A percentile compares a stretch with the other conserved stretches of the same genome.
phyloP scores from a whole-genome alignment of 192 early-diverging fungal genomes.

The Coemansia sp. region DNA sequence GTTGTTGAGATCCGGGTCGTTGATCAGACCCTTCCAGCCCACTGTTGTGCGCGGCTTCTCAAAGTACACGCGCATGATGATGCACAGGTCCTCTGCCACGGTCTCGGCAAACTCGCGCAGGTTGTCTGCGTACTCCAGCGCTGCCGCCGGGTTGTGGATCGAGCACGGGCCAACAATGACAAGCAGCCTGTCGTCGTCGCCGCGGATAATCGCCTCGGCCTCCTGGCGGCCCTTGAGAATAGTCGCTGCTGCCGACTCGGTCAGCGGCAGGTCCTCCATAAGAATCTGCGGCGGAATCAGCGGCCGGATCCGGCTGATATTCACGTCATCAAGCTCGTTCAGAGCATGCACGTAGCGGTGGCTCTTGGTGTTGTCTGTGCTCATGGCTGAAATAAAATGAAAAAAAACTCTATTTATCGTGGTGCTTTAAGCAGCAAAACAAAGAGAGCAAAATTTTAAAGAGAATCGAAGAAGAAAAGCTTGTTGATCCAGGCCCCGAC shows the following conservation, averaged over 20 bases:
- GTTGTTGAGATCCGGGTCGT: constrained; percentile 72
- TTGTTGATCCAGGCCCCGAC: neutral
- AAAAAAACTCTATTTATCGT: too few relatives aligned
- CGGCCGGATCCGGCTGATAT: constrained; percentile 77
- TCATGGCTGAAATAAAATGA: constrained; percentile 11
- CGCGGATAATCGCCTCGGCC: constrained; percentile 66
- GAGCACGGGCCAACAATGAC: constrained; percentile 87
- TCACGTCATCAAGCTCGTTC: constrained; percentile 91
- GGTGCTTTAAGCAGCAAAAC: too few relatives aligned
- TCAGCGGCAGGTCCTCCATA: constrained; percentile 85
- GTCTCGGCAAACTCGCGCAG: constrained; percentile 61
- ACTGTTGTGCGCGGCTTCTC: constrained; percentile 83
- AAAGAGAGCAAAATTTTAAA: too few relatives aligned
- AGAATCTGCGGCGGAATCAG: constrained; percentile 90
- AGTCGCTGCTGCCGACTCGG: constrained; percentile 70
- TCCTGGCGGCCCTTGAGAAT: constrained; percentile 65
- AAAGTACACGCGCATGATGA: constrained; percentile 86
- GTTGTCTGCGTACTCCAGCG: constrained; percentile 69
- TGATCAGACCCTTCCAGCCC: constrained; percentile 95
- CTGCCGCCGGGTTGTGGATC: constrained; percentile 76
- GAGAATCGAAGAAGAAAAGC: neutral
- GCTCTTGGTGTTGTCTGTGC: constrained; percentile 8
- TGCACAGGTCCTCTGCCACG: constrained; percentile 61
- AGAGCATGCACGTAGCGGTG: constrained; percentile 60
- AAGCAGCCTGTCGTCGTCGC: constrained; percentile 73